Conservation (phyloP, 2,329 filamentous ascomycete genomes). For the Xylariaceae sp. region DNA sequence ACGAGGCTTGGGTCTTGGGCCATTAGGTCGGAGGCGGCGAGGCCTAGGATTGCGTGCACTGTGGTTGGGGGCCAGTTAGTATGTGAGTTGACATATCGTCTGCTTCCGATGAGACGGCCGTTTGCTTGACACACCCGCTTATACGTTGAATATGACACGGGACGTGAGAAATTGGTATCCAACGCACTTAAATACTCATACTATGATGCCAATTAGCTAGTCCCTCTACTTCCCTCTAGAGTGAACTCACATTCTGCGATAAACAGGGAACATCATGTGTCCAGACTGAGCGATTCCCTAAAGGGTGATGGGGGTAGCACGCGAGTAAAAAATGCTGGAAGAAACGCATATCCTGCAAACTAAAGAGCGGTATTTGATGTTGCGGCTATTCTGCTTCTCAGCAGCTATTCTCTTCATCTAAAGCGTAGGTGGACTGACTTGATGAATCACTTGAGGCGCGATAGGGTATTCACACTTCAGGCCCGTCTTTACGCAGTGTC, state of each 20-base stretch:
- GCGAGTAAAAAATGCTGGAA: slow-evolving; percentile 63
- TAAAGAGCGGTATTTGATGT: slow-evolving; percentile 55
- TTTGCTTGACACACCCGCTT: neutral
- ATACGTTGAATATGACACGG: neutral
- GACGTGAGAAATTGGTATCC: neutral
- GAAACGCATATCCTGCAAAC: slow-evolving; percentile 61
- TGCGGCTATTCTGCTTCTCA: slow-evolving; percentile 41
- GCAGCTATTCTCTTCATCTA: slow-evolving; percentile 7
- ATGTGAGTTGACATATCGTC: neutral
- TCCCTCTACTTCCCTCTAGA: neutral
- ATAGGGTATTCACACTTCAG: slow-evolving; percentile 61
- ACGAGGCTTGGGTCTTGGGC: slow-evolving; percentile 47
- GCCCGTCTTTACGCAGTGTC: slow-evolving; percentile 59
- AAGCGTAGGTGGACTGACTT: slow-evolving; percentile 32
- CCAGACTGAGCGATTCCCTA: slow-evolving; percentile 65
- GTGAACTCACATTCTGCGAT: slow-evolving; percentile 55
- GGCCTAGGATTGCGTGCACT: slow-evolving; percentile 65
- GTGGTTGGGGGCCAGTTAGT: slow-evolving; percentile 42
- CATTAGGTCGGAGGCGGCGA: slow-evolving; percentile 63
- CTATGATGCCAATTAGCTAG: slow-evolving; percentile 12
- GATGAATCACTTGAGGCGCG: slow-evolving; percentile 46
- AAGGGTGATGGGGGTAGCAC: slow-evolving; percentile 60
- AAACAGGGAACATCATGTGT: slow-evolving; percentile 63
- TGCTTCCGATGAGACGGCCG: neutral
- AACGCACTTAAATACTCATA: slow-evolving; percentile 24